Base-by-base conservation (phyloP, 2,329 filamentous ascomycete species). In the Pyrenophora tritici-repentis region DNA sequence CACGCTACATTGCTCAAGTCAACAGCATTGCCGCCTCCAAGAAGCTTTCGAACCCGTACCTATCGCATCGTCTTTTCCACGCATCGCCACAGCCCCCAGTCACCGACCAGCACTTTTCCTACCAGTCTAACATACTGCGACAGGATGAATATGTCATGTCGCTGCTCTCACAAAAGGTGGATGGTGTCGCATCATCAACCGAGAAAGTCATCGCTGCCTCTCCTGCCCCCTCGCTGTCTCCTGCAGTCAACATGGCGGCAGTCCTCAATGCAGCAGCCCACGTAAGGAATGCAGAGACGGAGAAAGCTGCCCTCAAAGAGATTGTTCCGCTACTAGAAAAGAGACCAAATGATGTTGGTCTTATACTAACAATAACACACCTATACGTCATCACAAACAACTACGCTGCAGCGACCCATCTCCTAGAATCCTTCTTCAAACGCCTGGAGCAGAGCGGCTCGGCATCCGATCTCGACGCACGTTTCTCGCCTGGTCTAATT, bases 401-500 rank as follows among this genome's bases (percentile, higher is more conserved):
- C 67, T 81, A 84, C 22, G 86, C 83, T 24, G 86, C 88, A 3
- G 93, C 93, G 4, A 83, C 91, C 31, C 78, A 81, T n/a, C 79
- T 90, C 5, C 78, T 97, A 2, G 88, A 96, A 68, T 78, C 82
- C 1, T 92, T 94, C 68, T 82, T 96, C 47, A 82, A 82, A 55
- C 83, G 83, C 8, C 80, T 96, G 1, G 89, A 93, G 63, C 75
- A 83, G 40, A 84, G 83, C 3, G 79, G 73, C 5, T 76, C 78
- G 0, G 68, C 80, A 2, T 78, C 82, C 13, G 80, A 87, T 50
- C 79, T 85, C 49, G 86, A 91, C 61, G 83, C 88, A 20, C 87
- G 92, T 9, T 94, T 87, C 71, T 87, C 90, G 20, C 93, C 94
- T 0, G 93, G 93, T 2, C 79, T 99, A 1, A 83, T 97, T 22